Base-by-base conservation (phyloP, 441 rosid genomes). In the Populus trichocarpa region DNA sequence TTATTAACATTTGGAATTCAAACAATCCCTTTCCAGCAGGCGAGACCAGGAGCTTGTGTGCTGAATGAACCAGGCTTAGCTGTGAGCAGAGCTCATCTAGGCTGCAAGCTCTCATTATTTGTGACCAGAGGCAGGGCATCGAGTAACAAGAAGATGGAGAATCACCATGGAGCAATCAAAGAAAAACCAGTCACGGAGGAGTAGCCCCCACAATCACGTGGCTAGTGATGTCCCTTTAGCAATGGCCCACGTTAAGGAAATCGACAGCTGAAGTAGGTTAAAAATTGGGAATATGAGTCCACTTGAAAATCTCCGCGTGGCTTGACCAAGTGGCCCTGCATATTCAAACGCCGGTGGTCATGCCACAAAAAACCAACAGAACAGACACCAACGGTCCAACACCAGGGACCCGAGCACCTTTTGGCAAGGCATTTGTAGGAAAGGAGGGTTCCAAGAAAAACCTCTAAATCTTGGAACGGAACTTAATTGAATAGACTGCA, bases 131-230 rank as follows among this genome's bases (percentile, higher is more conserved):
- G 3, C 32, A 30, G 32, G 32, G 4, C 32, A 30, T 30, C 32
- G 32, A 30, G 32, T 30, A 30, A 30, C 32, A 8, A 53, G 61
- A 53, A 33, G 35, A 33, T 33, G 7, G 20, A 13, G 6, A 6
- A 6, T 6, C 35, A 33, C 35, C 35, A 4, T 1, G 30, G 30
- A 11, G 42, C 16, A 18, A 3, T 64, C 5, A 23, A 7, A 28
- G 5, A 30, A 28, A 3, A 16, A 26, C 38, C n/a, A 32, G 42
- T 32, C 42, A 74, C 20, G 7, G 20, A 35, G 32, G 66, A 23
- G 14, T 0, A 11, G 6, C 1, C 53, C 83, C 83, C 81, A 80
- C 79, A 72, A 53, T 83, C 81, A 81, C 84, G 81, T 81, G 86
- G 78, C 72, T 20, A 69, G n/a, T 25, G 64, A 38, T n/a, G 20